Evolutionary conservation across 257 asterid genomes (phyloP).

Genomic region (Echites panduratus): DNA sequence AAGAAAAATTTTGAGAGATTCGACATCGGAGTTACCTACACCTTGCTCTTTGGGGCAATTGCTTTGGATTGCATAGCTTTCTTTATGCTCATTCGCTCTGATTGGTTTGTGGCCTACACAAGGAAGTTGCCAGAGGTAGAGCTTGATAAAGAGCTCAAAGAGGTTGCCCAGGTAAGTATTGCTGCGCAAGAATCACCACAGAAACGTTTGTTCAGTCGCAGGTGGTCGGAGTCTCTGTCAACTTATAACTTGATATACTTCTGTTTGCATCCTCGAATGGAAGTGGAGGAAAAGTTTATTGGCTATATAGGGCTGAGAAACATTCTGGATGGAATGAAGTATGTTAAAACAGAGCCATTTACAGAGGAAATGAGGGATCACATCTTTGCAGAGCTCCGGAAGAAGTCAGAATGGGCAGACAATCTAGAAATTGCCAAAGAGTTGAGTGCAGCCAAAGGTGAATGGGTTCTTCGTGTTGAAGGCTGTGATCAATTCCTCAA

Average conservation of each 20-base stretch:
- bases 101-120: constrained; percentile 21
- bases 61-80: constrained; percentile 30
- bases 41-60: constrained; percentile 43
- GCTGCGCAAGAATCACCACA: background rate
- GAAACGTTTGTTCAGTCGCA: constrained; percentile 9
- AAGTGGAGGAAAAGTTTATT: constrained; percentile 15
- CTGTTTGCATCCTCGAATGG: constrained; percentile 20
- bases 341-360: constrained; percentile 14
- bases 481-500: constrained; percentile 21
- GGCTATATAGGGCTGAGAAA: constrained; percentile 19
- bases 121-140: constrained; percentile 27
- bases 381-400: constrained; percentile 31
- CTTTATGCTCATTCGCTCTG: constrained; percentile 32
- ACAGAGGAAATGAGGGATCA: constrained; percentile 22
- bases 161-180: background rate
- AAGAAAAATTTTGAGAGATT: constrained; percentile 9
- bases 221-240: constrained; percentile 39
- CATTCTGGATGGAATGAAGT: constrained; percentile 15
- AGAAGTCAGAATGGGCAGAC: constrained; percentile 31
- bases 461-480: constrained; percentile 29
- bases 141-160: background rate
- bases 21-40: constrained; percentile 38
- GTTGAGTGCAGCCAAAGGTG: constrained; percentile 41
- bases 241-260: constrained; percentile 31
- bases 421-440: constrained; percentile 36